Conservation (phyloP, 495 filamentous ascomycete genomes). For the Penicillium coffeae region DNA sequence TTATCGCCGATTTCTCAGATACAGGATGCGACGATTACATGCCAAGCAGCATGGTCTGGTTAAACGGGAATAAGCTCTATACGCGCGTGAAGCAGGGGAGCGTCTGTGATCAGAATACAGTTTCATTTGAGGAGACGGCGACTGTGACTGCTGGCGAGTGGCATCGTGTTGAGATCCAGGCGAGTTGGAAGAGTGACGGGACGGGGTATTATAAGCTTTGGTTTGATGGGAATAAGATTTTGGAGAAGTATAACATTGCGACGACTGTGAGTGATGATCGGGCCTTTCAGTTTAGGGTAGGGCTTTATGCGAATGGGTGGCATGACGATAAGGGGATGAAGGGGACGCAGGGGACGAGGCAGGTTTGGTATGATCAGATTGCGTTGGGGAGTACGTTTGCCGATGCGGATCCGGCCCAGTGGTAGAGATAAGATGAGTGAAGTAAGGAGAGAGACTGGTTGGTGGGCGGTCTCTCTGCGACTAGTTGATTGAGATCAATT, state of each 20-base stretch:
- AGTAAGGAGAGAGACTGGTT: too few relatives aligned
- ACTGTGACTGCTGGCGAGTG: conserved; percentile 44
- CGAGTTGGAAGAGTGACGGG: conserved; percentile 43
- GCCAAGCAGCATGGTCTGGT: conserved; percentile 52
- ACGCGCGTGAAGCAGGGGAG: conserved; percentile 45
- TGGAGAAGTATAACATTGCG: conserved; percentile 35
- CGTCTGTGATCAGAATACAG: conserved; percentile 36
- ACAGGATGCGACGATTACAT: conserved; percentile 49
- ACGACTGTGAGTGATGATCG: conserved; percentile 46
- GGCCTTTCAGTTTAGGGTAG: conserved; percentile 50
- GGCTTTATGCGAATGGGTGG: conserved; percentile 56
- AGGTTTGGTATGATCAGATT: conserved; percentile 55
- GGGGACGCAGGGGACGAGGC: conserved; percentile 45
- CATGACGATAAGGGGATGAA: conserved; percentile 41
- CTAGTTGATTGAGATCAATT: too few relatives aligned
- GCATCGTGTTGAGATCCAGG: conserved; percentile 49
- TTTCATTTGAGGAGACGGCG: conserved; percentile 27
- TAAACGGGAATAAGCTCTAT: conserved; percentile 43
- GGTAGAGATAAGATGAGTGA: background rate
- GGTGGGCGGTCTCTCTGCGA: too few relatives aligned
- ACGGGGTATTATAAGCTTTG: conserved; percentile 49
- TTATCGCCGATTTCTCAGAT: conserved; percentile 51
- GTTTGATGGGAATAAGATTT: conserved; percentile 48
- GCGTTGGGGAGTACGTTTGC: conserved; percentile 43
- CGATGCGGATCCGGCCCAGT: conserved; percentile 38